phyloP scores from a whole-genome alignment of 257 asterid species.

The Plectranthus barbatus region DNA sequence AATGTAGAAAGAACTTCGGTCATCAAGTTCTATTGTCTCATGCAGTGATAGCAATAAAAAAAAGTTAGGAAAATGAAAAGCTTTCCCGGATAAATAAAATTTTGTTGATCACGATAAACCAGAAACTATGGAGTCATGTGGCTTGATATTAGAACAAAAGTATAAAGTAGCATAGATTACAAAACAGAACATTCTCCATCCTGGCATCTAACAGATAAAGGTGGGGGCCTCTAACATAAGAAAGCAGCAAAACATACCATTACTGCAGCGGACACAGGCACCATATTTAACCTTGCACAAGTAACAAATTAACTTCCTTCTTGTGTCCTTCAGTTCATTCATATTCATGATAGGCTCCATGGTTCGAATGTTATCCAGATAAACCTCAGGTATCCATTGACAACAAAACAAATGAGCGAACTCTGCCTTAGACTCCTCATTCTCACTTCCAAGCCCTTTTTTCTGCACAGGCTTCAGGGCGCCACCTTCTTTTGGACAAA shows the following conservation, averaged over 20 bases:
- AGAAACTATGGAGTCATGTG: background rate
- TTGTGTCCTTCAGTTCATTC: slow-evolving; percentile 61
- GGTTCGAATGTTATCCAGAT: slow-evolving; percentile 63
- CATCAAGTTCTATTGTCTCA: slow-evolving; percentile 6
- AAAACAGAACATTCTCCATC: slow-evolving; percentile 20
- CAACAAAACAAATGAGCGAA: slow-evolving; percentile 92
- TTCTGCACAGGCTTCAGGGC: slow-evolving; percentile 73
- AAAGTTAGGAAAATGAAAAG: background rate
- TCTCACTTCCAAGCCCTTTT: slow-evolving; percentile 28
- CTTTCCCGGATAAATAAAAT: background rate
- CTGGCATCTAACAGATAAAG: slow-evolving; percentile 31
- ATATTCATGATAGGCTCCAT: slow-evolving; percentile 86
- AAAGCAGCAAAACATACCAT: slow-evolving; percentile 73
- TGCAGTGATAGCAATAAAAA: background rate
- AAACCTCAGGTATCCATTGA: slow-evolving; percentile 93
- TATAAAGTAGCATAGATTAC: slow-evolving; percentile 8
- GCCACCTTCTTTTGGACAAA: slow-evolving; percentile 84
- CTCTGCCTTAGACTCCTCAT: slow-evolving; percentile 28
- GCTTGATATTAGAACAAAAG: slow-evolving; percentile 2
- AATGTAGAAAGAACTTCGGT: background rate
- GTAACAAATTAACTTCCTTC: slow-evolving; percentile 66
- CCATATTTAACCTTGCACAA: slow-evolving; percentile 94
- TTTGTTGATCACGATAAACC: slow-evolving; percentile 3
- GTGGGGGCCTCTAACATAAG: slow-evolving; percentile 31
- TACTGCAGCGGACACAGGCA: slow-evolving; percentile 95